Conservation (phyloP, 169 alveolate species). For the Cyclospora cayetanensis region DNA sequence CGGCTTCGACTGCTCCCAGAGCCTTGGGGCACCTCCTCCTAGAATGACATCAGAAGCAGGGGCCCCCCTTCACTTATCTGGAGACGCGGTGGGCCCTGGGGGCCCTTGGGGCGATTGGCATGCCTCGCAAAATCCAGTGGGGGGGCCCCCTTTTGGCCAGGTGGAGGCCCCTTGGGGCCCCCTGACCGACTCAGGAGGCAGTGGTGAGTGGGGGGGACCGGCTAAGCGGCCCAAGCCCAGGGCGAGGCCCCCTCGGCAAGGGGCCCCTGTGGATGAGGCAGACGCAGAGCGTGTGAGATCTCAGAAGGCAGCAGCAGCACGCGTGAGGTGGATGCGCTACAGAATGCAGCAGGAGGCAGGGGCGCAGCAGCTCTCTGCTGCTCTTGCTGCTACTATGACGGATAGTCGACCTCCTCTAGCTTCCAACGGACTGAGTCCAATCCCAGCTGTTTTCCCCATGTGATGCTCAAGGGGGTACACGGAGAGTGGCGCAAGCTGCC, state of each 20-base stretch:
- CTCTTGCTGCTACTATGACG: neutral
- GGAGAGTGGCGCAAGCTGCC: neutral
- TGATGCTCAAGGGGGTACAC: neutral
- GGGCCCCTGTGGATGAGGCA: conserved; percentile 13
- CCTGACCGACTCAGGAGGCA: neutral
- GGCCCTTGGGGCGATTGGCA: neutral
- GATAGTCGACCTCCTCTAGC: neutral
- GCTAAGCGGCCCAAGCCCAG: neutral
- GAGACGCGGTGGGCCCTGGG: neutral
- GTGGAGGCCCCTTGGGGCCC: conserved; percentile 32
- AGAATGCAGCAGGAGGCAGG: conserved; percentile 47
- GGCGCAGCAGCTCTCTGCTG: conserved; percentile 17
- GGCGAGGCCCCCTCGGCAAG: neutral
- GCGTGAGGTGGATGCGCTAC: conserved; percentile 42
- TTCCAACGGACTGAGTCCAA: neutral
- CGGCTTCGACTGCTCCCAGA: neutral
- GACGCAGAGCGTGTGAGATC: conserved; percentile 8
- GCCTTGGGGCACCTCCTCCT: neutral
- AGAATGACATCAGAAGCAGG: neutral
- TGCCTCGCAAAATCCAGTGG: neutral
- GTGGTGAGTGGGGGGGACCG: conserved; percentile 5
- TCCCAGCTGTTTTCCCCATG: conserved; percentile 33
- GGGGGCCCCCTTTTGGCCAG: neutral
- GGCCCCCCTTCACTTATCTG: neutral
- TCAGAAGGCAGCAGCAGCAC: conserved; percentile 53